phyloP scores from a whole-genome alignment of 1,284 basidiomycete species.

The Spongispora temasekensis region DNA sequence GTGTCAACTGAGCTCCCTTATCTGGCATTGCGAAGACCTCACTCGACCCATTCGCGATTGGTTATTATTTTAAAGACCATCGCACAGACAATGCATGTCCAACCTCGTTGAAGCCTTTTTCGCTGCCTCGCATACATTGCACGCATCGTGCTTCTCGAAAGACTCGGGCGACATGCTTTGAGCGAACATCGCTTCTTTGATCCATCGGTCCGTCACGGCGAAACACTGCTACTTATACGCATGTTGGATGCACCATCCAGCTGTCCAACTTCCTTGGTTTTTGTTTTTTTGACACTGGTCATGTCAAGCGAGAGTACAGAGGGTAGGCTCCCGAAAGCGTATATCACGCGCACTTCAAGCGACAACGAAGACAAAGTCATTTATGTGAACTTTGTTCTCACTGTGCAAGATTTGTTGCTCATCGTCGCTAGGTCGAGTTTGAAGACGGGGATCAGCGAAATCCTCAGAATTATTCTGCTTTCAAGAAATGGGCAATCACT shows the following conservation, averaged over 20 bases:
- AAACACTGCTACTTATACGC: background rate
- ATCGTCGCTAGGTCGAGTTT: constrained; percentile 29
- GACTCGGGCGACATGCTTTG: background rate
- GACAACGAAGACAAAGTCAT: constrained; percentile 8
- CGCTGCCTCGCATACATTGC: background rate
- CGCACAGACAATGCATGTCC: background rate
- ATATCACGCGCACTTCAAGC: constrained; percentile 1
- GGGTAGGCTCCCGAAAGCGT: constrained; percentile 1
- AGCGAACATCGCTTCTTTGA: background rate
- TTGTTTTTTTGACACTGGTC: background rate
- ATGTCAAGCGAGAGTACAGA: constrained; percentile 15
- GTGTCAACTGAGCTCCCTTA: background rate
- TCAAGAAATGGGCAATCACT: constrained; percentile 32
- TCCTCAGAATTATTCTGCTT: constrained; percentile 21
- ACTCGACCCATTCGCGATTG: background rate
- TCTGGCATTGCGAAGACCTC: background rate
- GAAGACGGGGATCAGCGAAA: constrained; percentile 27
- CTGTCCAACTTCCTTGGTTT: background rate
- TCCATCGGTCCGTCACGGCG: background rate
- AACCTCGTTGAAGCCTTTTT: background rate
- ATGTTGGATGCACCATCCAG: background rate
- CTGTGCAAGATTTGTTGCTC: background rate
- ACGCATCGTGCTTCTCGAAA: background rate
- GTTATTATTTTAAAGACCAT: background rate
- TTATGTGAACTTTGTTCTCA: constrained; percentile 6